Evolutionary conservation across 1,284 basidiomycete genomes (phyloP).

Genomic region (Anthracocystis panici-leucophaei): DNA sequence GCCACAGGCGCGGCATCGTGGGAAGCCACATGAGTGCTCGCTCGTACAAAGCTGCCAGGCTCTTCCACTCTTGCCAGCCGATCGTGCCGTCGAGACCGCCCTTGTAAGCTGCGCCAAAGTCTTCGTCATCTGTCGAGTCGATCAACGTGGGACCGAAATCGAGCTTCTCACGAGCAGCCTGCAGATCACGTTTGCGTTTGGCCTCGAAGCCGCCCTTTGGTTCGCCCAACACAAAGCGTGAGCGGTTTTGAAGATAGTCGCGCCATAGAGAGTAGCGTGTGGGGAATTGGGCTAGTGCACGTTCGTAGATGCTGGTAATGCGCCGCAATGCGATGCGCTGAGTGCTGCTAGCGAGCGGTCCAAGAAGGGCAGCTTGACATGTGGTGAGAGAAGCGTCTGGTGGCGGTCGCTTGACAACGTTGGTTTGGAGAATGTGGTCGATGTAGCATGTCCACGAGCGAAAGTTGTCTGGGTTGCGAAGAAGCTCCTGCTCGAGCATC

Average conservation of each 20-base stretch:
- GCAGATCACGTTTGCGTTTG: constrained; percentile 68
- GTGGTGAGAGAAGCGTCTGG: constrained; percentile 68
- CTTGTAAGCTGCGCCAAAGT: constrained; percentile 80
- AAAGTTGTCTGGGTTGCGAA: constrained; percentile 90
- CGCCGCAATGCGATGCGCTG: constrained; percentile 83
- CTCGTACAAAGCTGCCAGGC: constrained; percentile 88
- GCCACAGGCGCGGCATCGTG: constrained; percentile 92
- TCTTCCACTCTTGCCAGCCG: constrained; percentile 95
- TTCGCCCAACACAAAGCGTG: constrained; percentile 84
- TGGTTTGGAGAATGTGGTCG: constrained; percentile 79
- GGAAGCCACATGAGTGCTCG: constrained; percentile 93
- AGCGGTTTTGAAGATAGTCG: constrained; percentile 85
- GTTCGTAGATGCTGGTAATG: constrained; percentile 90
- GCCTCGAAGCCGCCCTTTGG: constrained; percentile 72
- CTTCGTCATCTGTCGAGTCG: constrained; percentile 72
- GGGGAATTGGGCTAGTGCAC: constrained; percentile 88
- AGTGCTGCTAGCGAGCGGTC: constrained; percentile 77
- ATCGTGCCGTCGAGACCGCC: constrained; percentile 85
- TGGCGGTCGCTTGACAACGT: constrained; percentile 70
- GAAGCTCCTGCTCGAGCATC: constrained; percentile 92
- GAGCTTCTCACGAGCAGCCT: constrained; percentile 73
- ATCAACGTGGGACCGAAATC: constrained; percentile 72
- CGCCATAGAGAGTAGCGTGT: constrained; percentile 95
- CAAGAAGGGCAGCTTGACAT: constrained; percentile 71
- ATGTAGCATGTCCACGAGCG: constrained; percentile 92